Percentiles rank a stretch among this genome's conserved stretches.
Conservation (phyloP, 2,329 filamentous ascomycete genomes). For the Aureobasidium sp. region DNA sequence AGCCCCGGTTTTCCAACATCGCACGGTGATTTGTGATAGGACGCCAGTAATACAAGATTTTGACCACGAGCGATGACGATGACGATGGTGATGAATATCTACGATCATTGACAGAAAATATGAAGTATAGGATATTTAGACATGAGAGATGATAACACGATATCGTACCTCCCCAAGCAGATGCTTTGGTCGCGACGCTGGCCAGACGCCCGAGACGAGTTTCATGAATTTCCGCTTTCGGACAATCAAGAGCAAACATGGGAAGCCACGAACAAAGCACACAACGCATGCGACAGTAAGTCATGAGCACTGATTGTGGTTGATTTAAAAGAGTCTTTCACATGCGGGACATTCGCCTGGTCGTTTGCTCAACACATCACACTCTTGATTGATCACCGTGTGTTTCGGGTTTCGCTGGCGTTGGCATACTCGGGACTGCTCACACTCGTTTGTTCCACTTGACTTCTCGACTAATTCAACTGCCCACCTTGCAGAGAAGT, state of each 20-base stretch:
- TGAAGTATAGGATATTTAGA: background rate
- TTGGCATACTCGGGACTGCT: background rate
- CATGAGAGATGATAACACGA: background rate
- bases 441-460: slow-evolving; percentile 10
- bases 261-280: slow-evolving; percentile 1
- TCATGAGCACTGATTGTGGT: background rate
- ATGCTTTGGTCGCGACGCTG: background rate
- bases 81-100: background rate
- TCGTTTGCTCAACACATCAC: slow-evolving; percentile 6
- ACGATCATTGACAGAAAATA: background rate
- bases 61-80: background rate
- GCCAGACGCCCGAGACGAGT: background rate
- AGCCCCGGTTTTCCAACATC: slow-evolving; percentile 7
- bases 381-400: background rate
- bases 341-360: background rate
- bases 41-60: slow-evolving; percentile 7
- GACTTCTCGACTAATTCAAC: background rate
- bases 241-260: slow-evolving; percentile 7
- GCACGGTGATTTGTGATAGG: slow-evolving; percentile 11
- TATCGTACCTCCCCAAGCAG: background rate
- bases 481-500: background rate
- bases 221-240: slow-evolving; percentile 2
- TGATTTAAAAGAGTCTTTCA: slow-evolving; percentile 6
- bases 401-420: background rate
- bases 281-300: slow-evolving; percentile 13